Base-by-base conservation (phyloP, 148 eudicot species). In the Diospyros kaki region DNA sequence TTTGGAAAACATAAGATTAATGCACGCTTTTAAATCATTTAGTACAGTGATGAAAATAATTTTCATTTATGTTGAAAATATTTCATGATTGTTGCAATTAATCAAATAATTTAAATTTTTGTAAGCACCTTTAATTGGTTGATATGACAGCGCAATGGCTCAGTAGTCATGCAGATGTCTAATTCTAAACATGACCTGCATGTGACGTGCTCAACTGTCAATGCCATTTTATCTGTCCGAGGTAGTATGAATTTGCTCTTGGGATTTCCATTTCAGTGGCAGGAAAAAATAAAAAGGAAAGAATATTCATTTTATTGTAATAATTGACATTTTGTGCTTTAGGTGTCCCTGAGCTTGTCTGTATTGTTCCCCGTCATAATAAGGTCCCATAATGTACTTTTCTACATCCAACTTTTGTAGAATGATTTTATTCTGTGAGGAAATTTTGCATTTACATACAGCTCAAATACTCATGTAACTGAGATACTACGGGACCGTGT, bases 391-490 rank as follows among this genome's bases (percentile, higher is more conserved):
- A 55, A 45, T 3, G 28, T 9, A 17, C 39, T 45, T 11, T 58
- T 55, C 52, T 55, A 14, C 2, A 9, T 56, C 28, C 2, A 5
- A 66, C 12, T 69, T 48, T 28, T 76, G 2, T 41, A 53, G n/a
- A 76, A 46, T 39, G 38, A 63, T 71, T 18, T 53, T 64, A 64
- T 77, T 71, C 64, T 58, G 64, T 65, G 48, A 63, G 77, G 69
- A 64, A 66, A 38, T 74, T 76, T 78, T 80, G 50, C 74, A 73
- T 81, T 73, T 83, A 40, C 79, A 76, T 86, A 84, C 97, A 92
- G 94, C 86, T 84, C 85, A 79, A 84, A 79, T 78, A 48, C 78
- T 74, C 78, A 61, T 72, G 76, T 82, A 68, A 80, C 82, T 79
- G 86, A 80, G 80, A 81, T 77, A 68, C 76, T 79, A 73, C 87